phyloP scores from a whole-genome alignment of 345 rosid species.

The Triadica sebifera region DNA sequence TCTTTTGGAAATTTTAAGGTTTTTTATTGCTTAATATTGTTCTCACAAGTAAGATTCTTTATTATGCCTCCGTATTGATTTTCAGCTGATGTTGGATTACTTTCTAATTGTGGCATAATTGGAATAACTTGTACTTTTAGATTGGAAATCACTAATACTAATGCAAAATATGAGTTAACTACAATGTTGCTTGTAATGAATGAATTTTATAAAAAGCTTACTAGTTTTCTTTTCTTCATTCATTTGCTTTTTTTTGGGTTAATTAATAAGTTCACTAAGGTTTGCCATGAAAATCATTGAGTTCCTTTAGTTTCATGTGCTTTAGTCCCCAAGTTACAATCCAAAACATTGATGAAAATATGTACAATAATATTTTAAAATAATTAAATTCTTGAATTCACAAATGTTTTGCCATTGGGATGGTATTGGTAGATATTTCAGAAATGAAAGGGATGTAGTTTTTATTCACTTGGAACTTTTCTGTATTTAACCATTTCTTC shows the following conservation, averaged over 20 bases:
- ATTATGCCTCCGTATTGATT: not conserved
- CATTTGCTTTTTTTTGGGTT: not conserved
- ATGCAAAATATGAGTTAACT: not conserved
- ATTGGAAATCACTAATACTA: not conserved
- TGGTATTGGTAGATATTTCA: not conserved
- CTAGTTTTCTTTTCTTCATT: not conserved
- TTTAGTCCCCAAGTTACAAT: no score
- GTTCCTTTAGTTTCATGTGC: no score
- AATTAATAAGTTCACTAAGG: not conserved
- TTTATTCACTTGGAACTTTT: no score
- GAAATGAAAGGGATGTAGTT: not conserved
- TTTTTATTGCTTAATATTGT: no score
- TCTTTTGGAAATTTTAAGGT: no score
- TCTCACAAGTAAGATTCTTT: slow-evolving; percentile 64
- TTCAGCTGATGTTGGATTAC: not conserved
- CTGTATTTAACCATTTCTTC: not conserved
- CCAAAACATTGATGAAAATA: no score
- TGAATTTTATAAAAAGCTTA: not conserved
- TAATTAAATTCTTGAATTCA: no score
- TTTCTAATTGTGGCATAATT: slow-evolving; percentile 5
- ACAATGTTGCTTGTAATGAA: not conserved
- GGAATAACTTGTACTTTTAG: not conserved
- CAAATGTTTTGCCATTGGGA: not conserved
- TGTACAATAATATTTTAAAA: no score
- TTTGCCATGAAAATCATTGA: no score